Evolutionary conservation across 2,329 filamentous ascomycete genomes (phyloP).

Genomic region (Ambrosiella xylebori): DNA sequence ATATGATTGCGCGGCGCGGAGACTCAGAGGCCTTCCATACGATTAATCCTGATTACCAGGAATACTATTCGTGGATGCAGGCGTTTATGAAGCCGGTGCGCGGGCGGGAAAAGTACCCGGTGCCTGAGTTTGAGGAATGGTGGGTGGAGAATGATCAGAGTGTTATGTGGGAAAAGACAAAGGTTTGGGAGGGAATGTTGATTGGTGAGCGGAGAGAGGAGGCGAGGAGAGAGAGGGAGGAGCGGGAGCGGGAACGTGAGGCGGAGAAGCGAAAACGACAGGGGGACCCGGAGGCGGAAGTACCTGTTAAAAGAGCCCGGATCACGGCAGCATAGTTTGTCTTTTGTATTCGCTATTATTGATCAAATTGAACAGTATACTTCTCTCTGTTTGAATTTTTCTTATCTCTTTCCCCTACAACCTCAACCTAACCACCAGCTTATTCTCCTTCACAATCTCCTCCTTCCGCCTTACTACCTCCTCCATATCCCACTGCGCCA

Average conservation of each 20-base stretch:
- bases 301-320: neutral
- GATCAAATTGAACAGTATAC: neutral
- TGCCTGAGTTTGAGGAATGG: conserved; percentile 26
- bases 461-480: conserved; percentile 25
- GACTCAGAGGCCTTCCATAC: conserved; percentile 22
- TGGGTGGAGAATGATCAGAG: conserved; percentile 19
- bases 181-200: conserved; percentile 18
- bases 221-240: neutral
- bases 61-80: conserved; percentile 24
- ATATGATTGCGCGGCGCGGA: conserved; percentile 17
- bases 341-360: neutral
- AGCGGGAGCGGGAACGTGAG: neutral
- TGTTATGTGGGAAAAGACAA: conserved; percentile 19
- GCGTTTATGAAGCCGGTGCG: conserved; percentile 20
- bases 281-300: neutral
- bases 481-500: conserved; percentile 29
- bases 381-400: neutral
- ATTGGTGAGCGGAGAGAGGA: conserved; percentile 15
- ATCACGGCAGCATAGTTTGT: neutral
- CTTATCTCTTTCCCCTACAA: neutral
- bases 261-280: neutral
- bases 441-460: conserved; percentile 22
- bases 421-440: conserved; percentile 15
- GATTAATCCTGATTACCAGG: conserved; percentile 21
- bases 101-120: conserved; percentile 19